Conservation (phyloP, 495 filamentous ascomycete species). For the Aspergillus mulundensis region DNA sequence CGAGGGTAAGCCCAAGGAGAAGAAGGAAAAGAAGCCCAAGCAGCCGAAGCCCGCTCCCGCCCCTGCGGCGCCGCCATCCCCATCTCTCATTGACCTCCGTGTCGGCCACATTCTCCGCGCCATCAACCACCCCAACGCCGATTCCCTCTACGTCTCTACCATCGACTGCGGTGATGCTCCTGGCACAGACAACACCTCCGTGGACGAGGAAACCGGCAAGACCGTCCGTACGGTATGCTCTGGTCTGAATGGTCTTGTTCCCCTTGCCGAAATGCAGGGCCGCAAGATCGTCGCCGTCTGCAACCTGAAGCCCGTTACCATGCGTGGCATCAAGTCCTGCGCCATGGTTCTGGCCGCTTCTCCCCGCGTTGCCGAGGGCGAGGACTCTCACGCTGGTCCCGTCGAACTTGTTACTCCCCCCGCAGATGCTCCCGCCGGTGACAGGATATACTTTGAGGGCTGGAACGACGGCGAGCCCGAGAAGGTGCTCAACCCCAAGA, state of each 20-base stretch:
- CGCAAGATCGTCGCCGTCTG: constrained; percentile 92
- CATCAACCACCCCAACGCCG: constrained; percentile 91
- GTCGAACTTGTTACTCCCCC: constrained; percentile 92
- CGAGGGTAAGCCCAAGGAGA: constrained; percentile 47
- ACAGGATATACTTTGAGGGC: constrained; percentile 88
- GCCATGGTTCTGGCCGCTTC: constrained; percentile 98
- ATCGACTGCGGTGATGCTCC: constrained; percentile 89
- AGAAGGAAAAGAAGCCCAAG: constrained; percentile 78
- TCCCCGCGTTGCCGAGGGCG: constrained; percentile 68
- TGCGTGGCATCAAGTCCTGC: constrained; percentile 91
- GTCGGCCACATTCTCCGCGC: constrained; percentile 97
- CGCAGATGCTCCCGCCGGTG: constrained; percentile 70
- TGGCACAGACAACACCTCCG: constrained; percentile 76
- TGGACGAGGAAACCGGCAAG: constrained; percentile 75
- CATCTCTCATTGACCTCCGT: constrained; percentile 84
- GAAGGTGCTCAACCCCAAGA: constrained; percentile 92
- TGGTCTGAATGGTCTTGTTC: constrained; percentile 86
- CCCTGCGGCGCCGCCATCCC: constrained; percentile 67
- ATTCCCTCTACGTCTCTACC: constrained; percentile 93
- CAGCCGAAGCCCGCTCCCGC: constrained; percentile 60
- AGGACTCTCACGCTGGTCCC: constrained; percentile 79
- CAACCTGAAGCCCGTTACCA: constrained; percentile 97
- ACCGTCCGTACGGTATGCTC: constrained; percentile 93
- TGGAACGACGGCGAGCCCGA: constrained; percentile 86
- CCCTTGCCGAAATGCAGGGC: constrained; percentile 91